These are phyloP conservation scores for Ophiostoma ulmi DNA, from an alignment of 2,329 filamentous ascomycete species.

Conservation along the genomic window DNA sequence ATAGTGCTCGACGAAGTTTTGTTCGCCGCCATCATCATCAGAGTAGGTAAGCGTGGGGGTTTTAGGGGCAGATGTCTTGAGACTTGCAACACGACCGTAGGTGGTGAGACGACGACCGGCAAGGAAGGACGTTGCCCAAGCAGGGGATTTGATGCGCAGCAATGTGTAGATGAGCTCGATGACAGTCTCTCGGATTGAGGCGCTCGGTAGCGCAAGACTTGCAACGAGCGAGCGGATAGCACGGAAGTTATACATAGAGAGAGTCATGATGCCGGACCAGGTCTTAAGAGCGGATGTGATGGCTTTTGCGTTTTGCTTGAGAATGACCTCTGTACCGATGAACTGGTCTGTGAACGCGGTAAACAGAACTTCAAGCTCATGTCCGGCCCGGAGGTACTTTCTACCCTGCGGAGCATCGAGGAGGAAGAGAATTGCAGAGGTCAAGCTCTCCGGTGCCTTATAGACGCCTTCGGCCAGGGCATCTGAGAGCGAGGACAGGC, in stretches of 20 bases:
- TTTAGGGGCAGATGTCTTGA: slow-evolving; percentile 58
- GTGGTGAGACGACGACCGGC: slow-evolving; percentile 89
- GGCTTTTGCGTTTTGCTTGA: slow-evolving; percentile 88
- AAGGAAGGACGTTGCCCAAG: slow-evolving; percentile 93
- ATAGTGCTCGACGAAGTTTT: slow-evolving; percentile 90
- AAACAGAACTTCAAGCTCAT: slow-evolving; percentile 84
- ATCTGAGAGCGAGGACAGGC: slow-evolving; percentile 82
- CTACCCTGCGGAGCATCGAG: slow-evolving; percentile 78
- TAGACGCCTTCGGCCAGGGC: slow-evolving; percentile 86
- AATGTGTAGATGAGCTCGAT: slow-evolving; percentile 78
- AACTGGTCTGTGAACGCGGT: slow-evolving; percentile 86
- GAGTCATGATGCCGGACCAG: slow-evolving; percentile 84
- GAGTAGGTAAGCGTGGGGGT: slow-evolving; percentile 45
- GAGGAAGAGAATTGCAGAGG: slow-evolving; percentile 81
- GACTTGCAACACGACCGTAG: slow-evolving; percentile 85
- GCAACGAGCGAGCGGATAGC: slow-evolving; percentile 72
- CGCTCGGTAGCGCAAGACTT: slow-evolving; percentile 56
- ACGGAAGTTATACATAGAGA: slow-evolving; percentile 83
- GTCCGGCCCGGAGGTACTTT: slow-evolving; percentile 77
- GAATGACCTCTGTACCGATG: slow-evolving; percentile 51
- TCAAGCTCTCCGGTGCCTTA: slow-evolving; percentile 84
- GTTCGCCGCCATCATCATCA: slow-evolving; percentile 64
- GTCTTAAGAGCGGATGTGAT: slow-evolving; percentile 86
- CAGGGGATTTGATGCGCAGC: slow-evolving; percentile 83
- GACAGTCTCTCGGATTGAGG: slow-evolving; percentile 64